Percentiles rank a stretch among this genome's conserved stretches.
Conservation (phyloP, 2,329 filamentous ascomycete species). For the Cordyceps militaris region DNA sequence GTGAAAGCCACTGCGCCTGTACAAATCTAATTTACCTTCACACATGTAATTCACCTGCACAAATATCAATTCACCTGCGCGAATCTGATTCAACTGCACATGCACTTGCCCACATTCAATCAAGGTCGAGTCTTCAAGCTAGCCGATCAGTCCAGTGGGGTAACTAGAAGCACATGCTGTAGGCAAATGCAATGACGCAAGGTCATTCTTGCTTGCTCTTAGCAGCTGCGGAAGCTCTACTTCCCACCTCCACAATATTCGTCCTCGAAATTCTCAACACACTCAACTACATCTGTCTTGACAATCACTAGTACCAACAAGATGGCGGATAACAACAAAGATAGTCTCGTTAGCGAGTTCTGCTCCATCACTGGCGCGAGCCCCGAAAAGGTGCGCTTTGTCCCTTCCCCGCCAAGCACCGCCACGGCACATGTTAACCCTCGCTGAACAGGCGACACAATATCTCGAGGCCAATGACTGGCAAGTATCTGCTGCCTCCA, state of each 20-base stretch:
- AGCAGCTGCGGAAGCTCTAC: neutral
- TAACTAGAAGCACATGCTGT: neutral
- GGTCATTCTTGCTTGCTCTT: neutral
- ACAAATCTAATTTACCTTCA: no score
- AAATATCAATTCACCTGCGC: no score
- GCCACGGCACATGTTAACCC: neutral
- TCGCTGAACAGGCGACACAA: conserved; percentile 49
- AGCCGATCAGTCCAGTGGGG: no score
- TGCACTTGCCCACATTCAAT: no score
- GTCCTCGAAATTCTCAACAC: neutral
- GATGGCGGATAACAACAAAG: conserved; percentile 25
- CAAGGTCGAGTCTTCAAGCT: no score
- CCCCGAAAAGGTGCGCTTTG: conserved; percentile 21
- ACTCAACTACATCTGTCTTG: neutral
- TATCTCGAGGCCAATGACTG: conserved; percentile 60
- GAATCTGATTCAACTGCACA: no score
- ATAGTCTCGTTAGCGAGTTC: conserved; percentile 24
- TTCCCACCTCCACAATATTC: conserved; percentile 1
- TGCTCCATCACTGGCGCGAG: conserved; percentile 21
- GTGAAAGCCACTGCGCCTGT: no score
- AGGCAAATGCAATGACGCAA: conserved; percentile 9
- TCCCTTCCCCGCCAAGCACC: conserved; percentile 22
- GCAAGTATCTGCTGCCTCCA: conserved; percentile 57
- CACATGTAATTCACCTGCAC: no score
- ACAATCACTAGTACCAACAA: neutral